Base-by-base conservation (phyloP, 768 basidiomycete genomes). In the Bullera alba region DNA sequence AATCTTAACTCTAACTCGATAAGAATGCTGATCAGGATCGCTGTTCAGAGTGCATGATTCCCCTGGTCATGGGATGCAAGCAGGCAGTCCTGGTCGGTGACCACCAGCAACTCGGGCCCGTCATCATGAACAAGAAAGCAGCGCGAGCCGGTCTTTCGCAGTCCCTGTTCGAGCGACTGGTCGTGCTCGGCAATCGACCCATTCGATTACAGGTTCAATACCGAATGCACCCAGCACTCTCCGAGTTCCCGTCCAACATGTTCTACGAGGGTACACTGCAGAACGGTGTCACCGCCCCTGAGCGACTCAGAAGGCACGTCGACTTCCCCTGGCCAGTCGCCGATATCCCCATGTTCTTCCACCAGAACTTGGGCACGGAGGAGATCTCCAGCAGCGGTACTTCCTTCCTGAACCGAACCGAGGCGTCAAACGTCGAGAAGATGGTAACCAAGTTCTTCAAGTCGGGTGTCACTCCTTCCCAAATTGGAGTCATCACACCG, bases 51-150 rank as follows among this genome's bases (percentile, higher is more conserved):
- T 97, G 93, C 74, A 97, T 99, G 92, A 99, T 99, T 61, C 95
- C 95, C 15, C 80, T 99, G 28, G 86, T 97, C 5, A 82, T 99
- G 64, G 95, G 95, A 14, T 97, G 92, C 71, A 97, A 97, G 73
- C 95, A 99, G 67, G 90, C 90, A 48, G 95, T 99, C 23, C 81
- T 99, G 34, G 95, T 99, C 48, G 95, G 95, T 46, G 93, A 96
- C 75, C 87, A 95, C 72, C 70, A 86, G 77, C 95, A 97, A 79
- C 83, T 97, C 43, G 95, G 95, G 0, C 95, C 95, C 5, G 95
- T 97, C 64, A 96, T 99, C 71, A 97, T 99, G 95, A 99, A 97
- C 81, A 99, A 99, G 81, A 97, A 99, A 69, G 95, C 95, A 0
- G 93, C 95, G 2, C 87, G 91, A n/a, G 95, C 95, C 4, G 95